Evolutionary conservation across 441 rosid genomes (phyloP).

Genomic region (Gossypium lobatum): DNA sequence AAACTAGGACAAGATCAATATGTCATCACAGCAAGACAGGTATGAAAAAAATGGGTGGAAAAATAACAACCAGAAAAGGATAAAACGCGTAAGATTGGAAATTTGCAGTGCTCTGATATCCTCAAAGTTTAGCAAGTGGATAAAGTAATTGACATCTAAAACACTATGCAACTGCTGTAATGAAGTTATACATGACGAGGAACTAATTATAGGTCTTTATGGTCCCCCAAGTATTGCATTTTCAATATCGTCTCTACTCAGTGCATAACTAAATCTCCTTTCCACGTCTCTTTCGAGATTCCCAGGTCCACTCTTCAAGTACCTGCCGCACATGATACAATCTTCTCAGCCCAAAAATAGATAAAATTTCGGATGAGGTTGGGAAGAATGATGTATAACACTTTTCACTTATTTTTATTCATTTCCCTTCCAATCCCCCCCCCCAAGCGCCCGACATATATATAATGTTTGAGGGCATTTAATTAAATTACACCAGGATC

Average conservation of each 20-base stretch:
- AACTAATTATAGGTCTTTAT: not conserved
- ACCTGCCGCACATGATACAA: slow-evolving; percentile 37
- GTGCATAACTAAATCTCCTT: slow-evolving; percentile 44
- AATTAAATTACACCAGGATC: not conserved
- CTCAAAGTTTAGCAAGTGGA: not conserved
- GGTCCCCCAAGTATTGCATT: slow-evolving; percentile 88
- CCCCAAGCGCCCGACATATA: not conserved
- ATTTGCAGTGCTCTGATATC: not conserved
- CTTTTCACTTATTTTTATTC: not conserved
- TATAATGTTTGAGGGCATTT: not conserved
- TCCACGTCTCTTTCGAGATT: slow-evolving; percentile 85
- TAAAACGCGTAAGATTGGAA: not conserved
- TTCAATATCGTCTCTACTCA: slow-evolving; percentile 51
- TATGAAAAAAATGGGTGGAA: not conserved
- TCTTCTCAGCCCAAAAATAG: not conserved
- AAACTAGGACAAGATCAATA: not conserved
- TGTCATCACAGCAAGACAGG: not conserved
- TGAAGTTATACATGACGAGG: not conserved
- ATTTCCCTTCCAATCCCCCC: not conserved
- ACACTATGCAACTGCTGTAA: not conserved
- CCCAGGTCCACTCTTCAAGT: slow-evolving; percentile 82
- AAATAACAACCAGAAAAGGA: not conserved
- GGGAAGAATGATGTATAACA: not conserved
- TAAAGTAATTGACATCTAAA: not conserved
- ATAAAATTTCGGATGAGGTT: not conserved